phyloP scores from a whole-genome alignment of 345 rosid species.

The Aquilaria malaccensis region DNA sequence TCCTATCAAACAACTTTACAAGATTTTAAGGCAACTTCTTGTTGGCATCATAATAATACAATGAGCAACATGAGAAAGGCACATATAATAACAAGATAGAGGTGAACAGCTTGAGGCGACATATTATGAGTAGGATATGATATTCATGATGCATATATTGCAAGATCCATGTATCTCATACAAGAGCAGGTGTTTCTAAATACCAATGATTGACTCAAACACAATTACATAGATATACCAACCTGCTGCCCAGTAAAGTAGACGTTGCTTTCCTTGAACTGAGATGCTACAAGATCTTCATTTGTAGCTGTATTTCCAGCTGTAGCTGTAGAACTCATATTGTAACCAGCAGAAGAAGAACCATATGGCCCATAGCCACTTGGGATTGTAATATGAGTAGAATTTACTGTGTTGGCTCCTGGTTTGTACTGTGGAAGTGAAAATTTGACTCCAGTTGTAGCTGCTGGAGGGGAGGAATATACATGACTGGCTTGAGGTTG shows the following conservation, averaged over 20 bases:
- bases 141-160: too few species aligned
- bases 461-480: constrained; percentile 64
- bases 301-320: constrained; percentile 61
- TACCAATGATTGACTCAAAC: too few species aligned
- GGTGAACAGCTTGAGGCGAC: too few species aligned
- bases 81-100: too few species aligned
- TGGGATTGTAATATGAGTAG: constrained; percentile 68
- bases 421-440: constrained; percentile 78
- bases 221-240: constrained; percentile 14
- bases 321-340: constrained; percentile 50
- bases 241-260: constrained; percentile 78
- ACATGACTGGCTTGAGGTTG: constrained; percentile 73
- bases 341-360: constrained; percentile 67
- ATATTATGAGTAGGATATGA: too few species aligned
- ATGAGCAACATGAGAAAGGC: too few species aligned
- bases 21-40: too few species aligned
- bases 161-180: too few species aligned
- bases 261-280: constrained; percentile 73
- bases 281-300: constrained; percentile 74
- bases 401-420: constrained; percentile 56
- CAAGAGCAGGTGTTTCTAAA: too few species aligned
- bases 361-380: constrained; percentile 79
- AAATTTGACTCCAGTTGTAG: constrained; percentile 67
- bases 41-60: too few species aligned
- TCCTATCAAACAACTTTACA: too few species aligned